Evolutionary conservation across 768 basidiomycete species (phyloP).

Genomic region (Pleurotus tuber-regium): DNA sequence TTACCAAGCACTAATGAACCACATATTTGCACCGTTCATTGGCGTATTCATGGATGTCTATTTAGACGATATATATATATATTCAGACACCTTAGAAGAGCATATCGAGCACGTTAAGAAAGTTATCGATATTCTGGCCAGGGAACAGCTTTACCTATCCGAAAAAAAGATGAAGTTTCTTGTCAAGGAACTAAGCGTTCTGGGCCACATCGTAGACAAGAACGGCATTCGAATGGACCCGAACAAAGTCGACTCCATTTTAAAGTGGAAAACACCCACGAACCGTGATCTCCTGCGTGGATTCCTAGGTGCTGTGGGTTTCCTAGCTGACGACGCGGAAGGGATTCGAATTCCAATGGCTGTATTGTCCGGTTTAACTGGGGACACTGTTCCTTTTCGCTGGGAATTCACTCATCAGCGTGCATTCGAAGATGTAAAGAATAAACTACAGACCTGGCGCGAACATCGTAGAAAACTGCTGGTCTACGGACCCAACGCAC

Average conservation of each 20-base stretch:
- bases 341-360: conserved; percentile 26
- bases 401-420: too few species aligned
- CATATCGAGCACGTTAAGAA: conserved; percentile 28
- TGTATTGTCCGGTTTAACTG: conserved; percentile 16
- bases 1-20: conserved; percentile 33
- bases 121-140: conserved; percentile 25
- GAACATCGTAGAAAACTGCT: conserved; percentile 9
- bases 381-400: conserved; percentile 11
- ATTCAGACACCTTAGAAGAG: conserved; percentile 29
- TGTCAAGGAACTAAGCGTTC: conserved; percentile 13
- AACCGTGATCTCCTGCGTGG: conserved; percentile 23
- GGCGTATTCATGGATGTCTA: conserved; percentile 26
- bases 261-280: conserved; percentile 23
- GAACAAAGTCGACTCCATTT: conserved; percentile 30
- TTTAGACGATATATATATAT: conserved; percentile 35
- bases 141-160: conserved; percentile 27
- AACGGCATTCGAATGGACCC: conserved; percentile 19
- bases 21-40: conserved; percentile 27
- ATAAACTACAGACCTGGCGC: conserved; percentile 3
- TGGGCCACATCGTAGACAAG: conserved; percentile 21
- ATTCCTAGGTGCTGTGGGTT: conserved; percentile 31
- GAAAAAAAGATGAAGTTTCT: conserved; percentile 16
- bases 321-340: conserved; percentile 21
- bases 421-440: conserved; percentile 27
- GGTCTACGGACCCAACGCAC: conserved; percentile 10